A percentile compares a stretch with the other conserved stretches of the same genome.
phyloP scores from a whole-genome alignment of 2,329 filamentous ascomycete genomes.

The Aspergillus neoniger region DNA sequence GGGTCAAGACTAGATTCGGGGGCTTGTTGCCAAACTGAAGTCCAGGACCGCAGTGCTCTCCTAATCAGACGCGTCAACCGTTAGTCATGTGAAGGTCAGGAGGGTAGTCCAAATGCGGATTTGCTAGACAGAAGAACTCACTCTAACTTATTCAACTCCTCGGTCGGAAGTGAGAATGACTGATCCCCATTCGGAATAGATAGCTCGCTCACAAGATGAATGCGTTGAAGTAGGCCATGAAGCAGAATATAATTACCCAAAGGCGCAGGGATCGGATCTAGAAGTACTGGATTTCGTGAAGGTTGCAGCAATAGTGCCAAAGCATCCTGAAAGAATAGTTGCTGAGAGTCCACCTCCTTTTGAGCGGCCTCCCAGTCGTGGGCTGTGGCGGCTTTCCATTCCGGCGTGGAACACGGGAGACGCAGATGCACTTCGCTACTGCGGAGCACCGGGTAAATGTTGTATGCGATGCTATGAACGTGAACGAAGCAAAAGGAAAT shows the following conservation, averaged over 20 bases:
- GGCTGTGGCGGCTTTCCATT: slow-evolving; percentile 37
- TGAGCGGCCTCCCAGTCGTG: slow-evolving; percentile 36
- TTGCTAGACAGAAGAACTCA: slow-evolving; percentile 19
- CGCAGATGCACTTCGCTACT: slow-evolving; percentile 41
- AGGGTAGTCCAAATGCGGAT: background rate
- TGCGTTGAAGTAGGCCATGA: slow-evolving; percentile 70
- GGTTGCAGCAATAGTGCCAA: slow-evolving; percentile 35
- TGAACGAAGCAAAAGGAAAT: slow-evolving; percentile 43
- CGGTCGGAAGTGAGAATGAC: slow-evolving; percentile 33
- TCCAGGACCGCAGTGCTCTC: slow-evolving; percentile 39
- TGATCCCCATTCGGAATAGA: slow-evolving; percentile 35
- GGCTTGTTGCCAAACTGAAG: slow-evolving; percentile 39
- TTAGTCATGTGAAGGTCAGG: background rate
- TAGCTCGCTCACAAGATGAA: slow-evolving; percentile 45
- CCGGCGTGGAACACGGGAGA: slow-evolving; percentile 40
- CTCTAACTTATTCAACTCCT: slow-evolving; percentile 39
- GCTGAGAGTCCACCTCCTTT: slow-evolving; percentile 29
- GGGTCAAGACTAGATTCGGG: slow-evolving; percentile 39
- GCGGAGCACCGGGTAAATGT: slow-evolving; percentile 40
- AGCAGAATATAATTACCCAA: slow-evolving; percentile 72
- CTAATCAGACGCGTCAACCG: slow-evolving; percentile 16
- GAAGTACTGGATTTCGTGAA: slow-evolving; percentile 27
- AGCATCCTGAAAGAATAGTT: slow-evolving; percentile 39
- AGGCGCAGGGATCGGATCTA: slow-evolving; percentile 45
- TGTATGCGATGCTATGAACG: slow-evolving; percentile 43